Evolutionary conservation across 1,284 basidiomycete genomes (phyloP).

Genomic region (Apiotrichum sp.): DNA sequence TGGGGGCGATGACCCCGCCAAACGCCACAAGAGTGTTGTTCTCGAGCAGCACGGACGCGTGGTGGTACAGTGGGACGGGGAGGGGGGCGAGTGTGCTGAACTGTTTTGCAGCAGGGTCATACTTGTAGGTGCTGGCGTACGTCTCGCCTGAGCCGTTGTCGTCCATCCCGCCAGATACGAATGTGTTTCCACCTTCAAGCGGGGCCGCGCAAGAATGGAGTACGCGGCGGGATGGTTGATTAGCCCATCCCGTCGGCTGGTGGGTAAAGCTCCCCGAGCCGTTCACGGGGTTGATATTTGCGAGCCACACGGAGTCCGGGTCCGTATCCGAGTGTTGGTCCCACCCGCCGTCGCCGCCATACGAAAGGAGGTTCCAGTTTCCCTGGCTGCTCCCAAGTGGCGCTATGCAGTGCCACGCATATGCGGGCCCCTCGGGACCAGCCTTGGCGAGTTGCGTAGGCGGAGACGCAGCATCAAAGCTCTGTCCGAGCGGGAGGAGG

Average conservation of each 20-base stretch:
- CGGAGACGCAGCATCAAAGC: constrained; percentile 61
- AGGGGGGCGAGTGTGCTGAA: constrained; percentile 59
- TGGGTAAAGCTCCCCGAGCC: constrained; percentile 17
- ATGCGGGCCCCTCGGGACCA: constrained; percentile 53
- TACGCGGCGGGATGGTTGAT: constrained; percentile 64
- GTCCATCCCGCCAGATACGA: constrained; percentile 67
- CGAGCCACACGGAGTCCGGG: constrained; percentile 59
- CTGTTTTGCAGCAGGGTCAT: constrained; percentile 50
- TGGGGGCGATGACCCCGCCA: constrained; percentile 59
- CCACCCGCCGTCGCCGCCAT: constrained; percentile 64
- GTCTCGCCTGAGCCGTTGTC: constrained; percentile 64
- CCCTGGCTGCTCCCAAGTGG: constrained; percentile 50
- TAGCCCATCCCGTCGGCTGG: constrained; percentile 56
- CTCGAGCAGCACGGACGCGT: constrained; percentile 59
- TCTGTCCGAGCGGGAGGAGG: constrained; percentile 57
- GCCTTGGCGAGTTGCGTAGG: constrained; percentile 42
- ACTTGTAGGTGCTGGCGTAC: constrained; percentile 61
- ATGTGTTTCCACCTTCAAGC: constrained; percentile 50
- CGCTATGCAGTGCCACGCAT: constrained; percentile 75
- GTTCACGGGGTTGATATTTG: constrained; percentile 36
- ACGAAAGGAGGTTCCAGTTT: constrained; percentile 51
- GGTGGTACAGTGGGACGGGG: constrained; percentile 65
- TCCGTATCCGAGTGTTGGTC: constrained; percentile 51
- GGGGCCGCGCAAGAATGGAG: constrained; percentile 59
- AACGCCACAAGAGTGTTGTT: constrained; percentile 67